A percentile compares a stretch with the other conserved stretches of the same genome.
These are phyloP conservation scores for Citrus trifoliata DNA, from an alignment of 345 rosid species.

Conservation along the genomic window DNA sequence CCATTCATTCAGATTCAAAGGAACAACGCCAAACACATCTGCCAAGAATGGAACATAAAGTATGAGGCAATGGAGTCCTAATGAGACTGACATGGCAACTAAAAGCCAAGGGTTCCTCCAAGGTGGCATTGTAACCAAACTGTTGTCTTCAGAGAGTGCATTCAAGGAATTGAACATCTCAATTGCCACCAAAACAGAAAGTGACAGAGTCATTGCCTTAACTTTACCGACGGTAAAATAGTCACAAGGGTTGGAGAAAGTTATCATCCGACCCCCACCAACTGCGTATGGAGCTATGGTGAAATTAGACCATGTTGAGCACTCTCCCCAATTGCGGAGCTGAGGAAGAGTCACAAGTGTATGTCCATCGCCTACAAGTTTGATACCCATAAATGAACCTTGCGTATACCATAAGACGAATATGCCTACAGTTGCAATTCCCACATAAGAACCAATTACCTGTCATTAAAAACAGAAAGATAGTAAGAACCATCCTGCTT, in stretches of 20 bases:
- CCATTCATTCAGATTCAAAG: constrained; percentile 78
- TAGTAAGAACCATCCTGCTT: neutral
- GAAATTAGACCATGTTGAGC: constrained; percentile 83
- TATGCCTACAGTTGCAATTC: constrained; percentile 90
- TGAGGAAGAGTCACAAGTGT: constrained; percentile 62
- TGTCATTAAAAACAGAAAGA: constrained; percentile 25
- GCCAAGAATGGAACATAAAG: constrained; percentile 87
- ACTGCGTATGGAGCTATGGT: constrained; percentile 54
- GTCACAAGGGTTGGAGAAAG: constrained; percentile 73
- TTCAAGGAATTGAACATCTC: constrained; percentile 94
- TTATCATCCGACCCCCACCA: constrained; percentile 45
- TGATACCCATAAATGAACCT: constrained; percentile 73
- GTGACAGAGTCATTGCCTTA: constrained; percentile 84
- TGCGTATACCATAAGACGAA: constrained; percentile 87
- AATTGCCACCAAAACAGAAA: constrained; percentile 81
- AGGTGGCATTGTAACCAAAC: constrained; percentile 79
- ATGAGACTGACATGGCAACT: constrained; percentile 81
- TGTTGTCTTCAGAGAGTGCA: constrained; percentile 83
- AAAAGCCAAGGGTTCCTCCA: constrained; percentile 94
- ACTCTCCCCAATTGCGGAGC: constrained; percentile 78
- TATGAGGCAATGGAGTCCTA: constrained; percentile 76
- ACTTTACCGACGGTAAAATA: constrained; percentile 82
- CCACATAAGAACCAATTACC: constrained; percentile 89
- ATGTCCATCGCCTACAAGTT: constrained; percentile 70
- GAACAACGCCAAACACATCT: constrained; percentile 69